Base-by-base conservation (phyloP, 148 eudicot species). In the Rhododendron ovatum region DNA sequence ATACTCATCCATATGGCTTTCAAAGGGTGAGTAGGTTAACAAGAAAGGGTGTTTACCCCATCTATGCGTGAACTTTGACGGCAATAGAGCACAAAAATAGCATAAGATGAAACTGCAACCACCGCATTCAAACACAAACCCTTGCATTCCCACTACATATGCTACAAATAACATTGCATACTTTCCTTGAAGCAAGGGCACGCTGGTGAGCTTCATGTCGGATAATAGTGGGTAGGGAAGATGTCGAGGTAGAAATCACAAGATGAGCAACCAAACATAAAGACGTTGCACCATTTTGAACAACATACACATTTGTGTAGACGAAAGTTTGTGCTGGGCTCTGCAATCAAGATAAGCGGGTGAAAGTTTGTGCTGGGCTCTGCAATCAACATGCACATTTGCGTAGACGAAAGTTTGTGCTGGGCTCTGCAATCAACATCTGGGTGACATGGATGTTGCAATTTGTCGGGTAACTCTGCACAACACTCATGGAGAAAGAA, bases 1-100 rank as follows among this genome's bases (percentile, higher is more conserved):
- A 83, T 63, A 63, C 18, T 83, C 85, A 4, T 45, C 55, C 5
- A 9, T 33, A 5, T 67, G 77, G 76, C 45, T 35, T 45, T 41
- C 4, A 24, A 65, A 5, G 5, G 85, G 57, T 2, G 37, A 13
- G 65, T 83, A 67, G 4, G 55, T 41, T 11, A 83, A 20, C 9
- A 53, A 3, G 35, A 83, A 83, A n/a, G 84, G 84, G 20, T 82
- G 84, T 15, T 82, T 30, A 9, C 61, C 84, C 30, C 10, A 82
- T 82, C 57, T 83, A 35, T 83, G 83, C 24, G 2, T 55, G 4
- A 81, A 2, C 13, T 18, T 53, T 7, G 22, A 3, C 12, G 67
- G 67, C n/a, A 48, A 30, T 1, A 81, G n/a, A 51, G 83, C 63
- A 33, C 83, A 81, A 14, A 2, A 0, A 18, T 7, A 12, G 41